A percentile compares a stretch with the other conserved stretches of the same genome.
phyloP scores from a whole-genome alignment of 2,329 filamentous ascomycete genomes.

The Trichophyton equinum region DNA sequence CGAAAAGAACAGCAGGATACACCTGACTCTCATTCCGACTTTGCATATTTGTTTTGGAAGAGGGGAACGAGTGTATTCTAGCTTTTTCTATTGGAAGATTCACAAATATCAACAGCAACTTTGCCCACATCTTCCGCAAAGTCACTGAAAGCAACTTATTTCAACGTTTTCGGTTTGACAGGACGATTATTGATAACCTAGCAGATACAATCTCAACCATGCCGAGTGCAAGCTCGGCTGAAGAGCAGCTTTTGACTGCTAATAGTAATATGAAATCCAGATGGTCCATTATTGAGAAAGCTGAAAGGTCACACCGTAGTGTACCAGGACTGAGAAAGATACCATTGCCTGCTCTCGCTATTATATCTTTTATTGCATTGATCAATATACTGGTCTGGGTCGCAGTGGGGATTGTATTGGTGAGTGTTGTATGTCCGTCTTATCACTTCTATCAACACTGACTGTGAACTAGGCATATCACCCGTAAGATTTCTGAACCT shows the following conservation, averaged over 20 bases:
- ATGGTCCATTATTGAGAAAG: slow-evolving; percentile 25
- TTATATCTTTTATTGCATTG: slow-evolving; percentile 41
- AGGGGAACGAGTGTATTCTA: not conserved
- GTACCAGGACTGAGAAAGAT: slow-evolving; percentile 45
- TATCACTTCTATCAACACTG: not conserved
- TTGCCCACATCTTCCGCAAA: no score
- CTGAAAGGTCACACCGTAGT: slow-evolving; percentile 37
- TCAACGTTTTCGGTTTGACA: no score
- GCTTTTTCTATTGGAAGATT: not conserved
- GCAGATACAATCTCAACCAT: not conserved
- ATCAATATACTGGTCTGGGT: slow-evolving; percentile 49
- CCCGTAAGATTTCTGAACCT: not conserved
- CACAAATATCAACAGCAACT: not conserved
- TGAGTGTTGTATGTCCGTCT: slow-evolving; percentile 21
- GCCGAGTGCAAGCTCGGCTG: not conserved
- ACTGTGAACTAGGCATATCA: not conserved
- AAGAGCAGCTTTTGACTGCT: not conserved
- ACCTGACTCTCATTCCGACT: not conserved
- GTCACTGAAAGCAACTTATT: no score
- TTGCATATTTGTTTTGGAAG: not conserved
- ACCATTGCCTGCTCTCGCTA: slow-evolving; percentile 44
- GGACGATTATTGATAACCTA: no score
- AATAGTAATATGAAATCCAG: slow-evolving; percentile 3
- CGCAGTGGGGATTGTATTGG: slow-evolving; percentile 45
- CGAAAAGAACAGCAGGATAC: not conserved